phyloP scores from a whole-genome alignment of 2,329 filamentous ascomycete genomes.

The Clarireedia homoeocarpa region DNA sequence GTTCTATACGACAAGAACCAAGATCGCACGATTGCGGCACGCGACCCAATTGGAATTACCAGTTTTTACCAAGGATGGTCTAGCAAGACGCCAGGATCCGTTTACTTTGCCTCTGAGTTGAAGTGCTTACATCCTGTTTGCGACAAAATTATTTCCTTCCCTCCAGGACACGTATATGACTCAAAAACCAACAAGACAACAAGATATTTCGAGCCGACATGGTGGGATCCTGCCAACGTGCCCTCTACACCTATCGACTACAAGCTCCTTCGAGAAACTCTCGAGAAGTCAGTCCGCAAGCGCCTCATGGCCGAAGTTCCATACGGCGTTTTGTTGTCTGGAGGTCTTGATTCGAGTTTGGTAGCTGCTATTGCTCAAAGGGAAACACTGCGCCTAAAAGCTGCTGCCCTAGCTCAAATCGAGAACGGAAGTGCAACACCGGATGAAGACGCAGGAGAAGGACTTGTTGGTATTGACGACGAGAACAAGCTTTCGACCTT shows the following conservation, averaged over 20 bases:
- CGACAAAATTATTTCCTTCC: constrained; percentile 91
- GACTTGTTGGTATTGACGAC: constrained; percentile 90
- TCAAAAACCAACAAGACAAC: constrained; percentile 80
- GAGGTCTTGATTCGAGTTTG: constrained; percentile 90
- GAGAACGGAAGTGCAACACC: constrained; percentile 37
- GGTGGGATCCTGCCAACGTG: constrained; percentile 78
- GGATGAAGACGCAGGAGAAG: constrained; percentile 54
- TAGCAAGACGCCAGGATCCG: constrained; percentile 70
- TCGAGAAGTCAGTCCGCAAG: constrained; percentile 91
- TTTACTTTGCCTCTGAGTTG: constrained; percentile 95
- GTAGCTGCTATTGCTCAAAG: constrained; percentile 93
- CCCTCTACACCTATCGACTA: constrained; percentile 77
- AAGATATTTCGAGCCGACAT: constrained; percentile 84
- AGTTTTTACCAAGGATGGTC: constrained; percentile 95
- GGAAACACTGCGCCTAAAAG: constrained; percentile 73
- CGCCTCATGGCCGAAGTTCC: constrained; percentile 98
- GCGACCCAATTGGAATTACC: constrained; percentile 94
- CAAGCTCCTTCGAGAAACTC: constrained; percentile 68
- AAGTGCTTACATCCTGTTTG: constrained; percentile 91
- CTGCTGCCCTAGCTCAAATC: constrained; percentile 45
- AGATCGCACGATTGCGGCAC: constrained; percentile 85
- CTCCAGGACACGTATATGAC: constrained; percentile 92
- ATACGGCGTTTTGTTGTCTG: constrained; percentile 91
- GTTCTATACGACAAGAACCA: constrained; percentile 94
- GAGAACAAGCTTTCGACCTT: constrained; percentile 82